Base-by-base conservation (phyloP, 768 basidiomycete species). In the Pisolithus tinctorius region DNA sequence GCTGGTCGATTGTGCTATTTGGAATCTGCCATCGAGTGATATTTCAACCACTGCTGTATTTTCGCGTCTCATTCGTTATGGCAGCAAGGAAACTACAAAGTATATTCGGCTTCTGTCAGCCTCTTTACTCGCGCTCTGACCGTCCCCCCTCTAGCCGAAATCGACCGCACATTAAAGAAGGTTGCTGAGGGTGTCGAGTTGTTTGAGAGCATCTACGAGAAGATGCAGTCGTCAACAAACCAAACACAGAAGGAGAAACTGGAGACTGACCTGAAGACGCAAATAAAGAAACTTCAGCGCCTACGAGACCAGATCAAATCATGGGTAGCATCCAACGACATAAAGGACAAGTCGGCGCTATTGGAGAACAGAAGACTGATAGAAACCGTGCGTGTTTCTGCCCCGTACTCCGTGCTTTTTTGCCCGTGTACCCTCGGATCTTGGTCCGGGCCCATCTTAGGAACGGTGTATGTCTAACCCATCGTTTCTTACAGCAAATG, bases 161-260 rank as follows among this genome's bases (percentile, higher is more conserved):
- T 99, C 59, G 96, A 98, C 82, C 84, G 90, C 66, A 98, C 95
- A 45, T 77, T 98, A 63, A 99, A 99, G 79, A 93, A 93, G 77
- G 94, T 99, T 59, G 62, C 85, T 34, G 91, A 94, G 71, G 96
- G 96, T 59, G 93, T 98, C 60, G 91, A 93, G 75, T 79, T 88
- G 69, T 93, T 93, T 65, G 92, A 93, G 71, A 83, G 79, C 72
- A 94, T 96, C 68, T 96, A 95, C 68, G 93, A 96, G 67, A 99
- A 98, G 80, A 94, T 99, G 84, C 88, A 93, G 68, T 80, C 87
- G 45, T 88, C 94, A 16, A 89, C 90, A 30, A 98, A 96, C 72
- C 86, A 94, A 69, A 90, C 95, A 0, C 94, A 97, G 75, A 97
- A 97, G 69, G 96, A 98, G 81, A 99, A 99, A 71, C 83, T 92